These are phyloP conservation scores for Kluyveromyces lactis DNA, from an alignment of 805 yeast species.

Conservation along the genomic window DNA sequence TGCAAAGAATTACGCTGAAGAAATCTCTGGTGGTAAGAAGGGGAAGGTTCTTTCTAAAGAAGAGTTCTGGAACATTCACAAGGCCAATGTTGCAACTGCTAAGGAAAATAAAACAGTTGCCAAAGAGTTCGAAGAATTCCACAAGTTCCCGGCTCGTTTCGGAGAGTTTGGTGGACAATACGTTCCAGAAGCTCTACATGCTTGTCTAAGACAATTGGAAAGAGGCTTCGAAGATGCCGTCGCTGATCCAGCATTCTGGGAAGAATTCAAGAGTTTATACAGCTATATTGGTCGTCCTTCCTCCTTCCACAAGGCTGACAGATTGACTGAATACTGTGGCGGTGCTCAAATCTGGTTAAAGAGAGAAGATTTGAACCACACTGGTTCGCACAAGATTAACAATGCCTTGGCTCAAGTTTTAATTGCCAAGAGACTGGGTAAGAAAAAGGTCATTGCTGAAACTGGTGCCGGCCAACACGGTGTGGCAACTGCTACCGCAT, in stretches of 20 bases:
- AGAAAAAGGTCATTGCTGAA: conserved; percentile 72
- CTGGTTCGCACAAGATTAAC: conserved; percentile 83
- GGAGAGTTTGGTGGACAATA: conserved; percentile 98
- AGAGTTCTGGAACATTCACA: conserved; percentile 31
- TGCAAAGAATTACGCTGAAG: conserved; percentile 60
- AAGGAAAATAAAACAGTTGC: conserved; percentile 16
- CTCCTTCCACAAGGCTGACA: conserved; percentile 79
- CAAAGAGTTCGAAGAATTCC: conserved; percentile 44
- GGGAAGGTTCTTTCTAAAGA: conserved; percentile 24
- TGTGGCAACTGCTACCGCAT: conserved; percentile 88
- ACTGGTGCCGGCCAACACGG: conserved; percentile 95
- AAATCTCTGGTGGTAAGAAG: conserved; percentile 56
- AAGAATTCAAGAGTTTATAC: conserved; percentile 75
- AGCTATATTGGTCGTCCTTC: conserved; percentile 97
- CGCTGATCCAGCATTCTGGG: conserved; percentile 90
- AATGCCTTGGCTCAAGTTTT: conserved; percentile 78
- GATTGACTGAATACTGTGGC: conserved; percentile 83
- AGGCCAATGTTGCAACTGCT: conserved; percentile 18
- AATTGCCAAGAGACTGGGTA: conserved; percentile 72
- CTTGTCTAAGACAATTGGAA: conserved; percentile 86
- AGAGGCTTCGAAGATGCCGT: conserved; percentile 78
- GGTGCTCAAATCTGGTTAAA: conserved; percentile 97
- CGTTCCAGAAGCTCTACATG: conserved; percentile 92
- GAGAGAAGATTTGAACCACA: conserved; percentile 90
- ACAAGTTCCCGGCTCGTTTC: conserved; percentile 66